Percentiles rank a stretch among this genome's conserved stretches.
Conservation (phyloP, 805 yeast species). For the Saccharomycopsis schoenii region DNA sequence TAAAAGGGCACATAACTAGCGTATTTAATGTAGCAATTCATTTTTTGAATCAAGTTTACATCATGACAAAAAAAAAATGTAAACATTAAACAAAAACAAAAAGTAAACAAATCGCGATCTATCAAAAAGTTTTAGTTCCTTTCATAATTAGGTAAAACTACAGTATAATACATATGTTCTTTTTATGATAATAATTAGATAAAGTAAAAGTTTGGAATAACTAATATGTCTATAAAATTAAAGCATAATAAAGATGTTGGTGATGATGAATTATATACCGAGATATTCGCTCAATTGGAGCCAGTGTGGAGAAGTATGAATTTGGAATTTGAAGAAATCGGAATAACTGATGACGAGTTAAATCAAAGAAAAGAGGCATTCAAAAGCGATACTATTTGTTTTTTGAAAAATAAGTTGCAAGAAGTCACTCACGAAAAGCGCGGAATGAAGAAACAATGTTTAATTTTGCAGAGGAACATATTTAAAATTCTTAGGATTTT, state of each 20-base stretch:
- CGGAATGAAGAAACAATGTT: conserved; percentile 2
- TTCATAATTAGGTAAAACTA: no score
- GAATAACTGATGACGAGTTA: conserved; percentile 5
- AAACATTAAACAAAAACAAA: not conserved
- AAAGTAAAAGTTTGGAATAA: no score
- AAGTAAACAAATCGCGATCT: not conserved
- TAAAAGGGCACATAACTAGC: not conserved
- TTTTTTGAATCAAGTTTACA: not conserved
- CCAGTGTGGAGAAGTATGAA: conserved; percentile 4
- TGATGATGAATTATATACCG: not conserved
- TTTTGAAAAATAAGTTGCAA: not conserved
- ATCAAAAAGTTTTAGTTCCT: not conserved
- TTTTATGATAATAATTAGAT: no score
- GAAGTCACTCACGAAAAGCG: conserved; percentile 3
- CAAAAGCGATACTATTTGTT: not conserved
- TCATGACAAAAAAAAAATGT: not conserved
- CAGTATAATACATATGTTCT: not conserved
- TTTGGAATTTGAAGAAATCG: conserved; percentile 10
- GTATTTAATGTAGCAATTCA: not conserved
- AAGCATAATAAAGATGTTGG: not conserved
- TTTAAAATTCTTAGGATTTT: conserved; percentile 16
- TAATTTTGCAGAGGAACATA: conserved; percentile 12
- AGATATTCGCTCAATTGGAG: not conserved
- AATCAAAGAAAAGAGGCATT: conserved; percentile 1
- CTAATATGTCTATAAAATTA: not conserved